phyloP scores from a whole-genome alignment of 306 rosid species.

The Pterocarpus macrocarpus region DNA sequence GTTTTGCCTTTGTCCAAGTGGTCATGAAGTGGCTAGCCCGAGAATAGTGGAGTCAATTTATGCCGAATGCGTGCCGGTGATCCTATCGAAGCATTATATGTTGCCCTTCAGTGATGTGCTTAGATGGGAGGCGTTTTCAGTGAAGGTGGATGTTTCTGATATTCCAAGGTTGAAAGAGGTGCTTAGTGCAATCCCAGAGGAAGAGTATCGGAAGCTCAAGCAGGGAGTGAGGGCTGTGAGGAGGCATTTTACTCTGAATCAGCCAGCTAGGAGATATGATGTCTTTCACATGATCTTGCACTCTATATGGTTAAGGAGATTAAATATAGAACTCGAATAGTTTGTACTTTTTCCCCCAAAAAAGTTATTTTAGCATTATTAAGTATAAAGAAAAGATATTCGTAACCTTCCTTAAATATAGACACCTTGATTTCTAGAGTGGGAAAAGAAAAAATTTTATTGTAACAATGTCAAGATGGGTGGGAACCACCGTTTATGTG shows the following conservation, averaged over 20 bases:
- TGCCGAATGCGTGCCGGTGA: conserved; percentile 80
- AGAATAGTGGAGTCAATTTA: conserved; percentile 87
- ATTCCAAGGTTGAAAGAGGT: conserved; percentile 73
- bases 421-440: no score
- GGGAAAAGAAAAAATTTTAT: no score
- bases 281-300: conserved; percentile 82
- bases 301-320: conserved; percentile 82
- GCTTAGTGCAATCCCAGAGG: conserved; percentile 59
- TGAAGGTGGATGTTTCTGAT: conserved; percentile 66
- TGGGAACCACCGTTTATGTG: no score
- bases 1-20: conserved; percentile 90
- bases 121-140: conserved; percentile 78
- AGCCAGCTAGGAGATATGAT: conserved; percentile 73
- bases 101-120: conserved; percentile 79
- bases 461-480: no score
- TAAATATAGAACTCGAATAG: conserved; percentile 59
- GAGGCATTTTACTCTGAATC: conserved; percentile 73
- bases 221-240: conserved; percentile 69
- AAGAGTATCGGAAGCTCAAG: conserved; percentile 61
- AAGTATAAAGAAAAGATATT: no score
- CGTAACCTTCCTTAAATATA: no score
- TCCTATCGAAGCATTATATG: conserved; percentile 56
- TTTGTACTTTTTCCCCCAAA: neutral
- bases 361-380: no score
- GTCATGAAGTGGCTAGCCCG: conserved; percentile 89